These are phyloP conservation scores for Colletotrichum coccodes DNA, from an alignment of 2,329 filamentous ascomycete species.

Conservation along the genomic window DNA sequence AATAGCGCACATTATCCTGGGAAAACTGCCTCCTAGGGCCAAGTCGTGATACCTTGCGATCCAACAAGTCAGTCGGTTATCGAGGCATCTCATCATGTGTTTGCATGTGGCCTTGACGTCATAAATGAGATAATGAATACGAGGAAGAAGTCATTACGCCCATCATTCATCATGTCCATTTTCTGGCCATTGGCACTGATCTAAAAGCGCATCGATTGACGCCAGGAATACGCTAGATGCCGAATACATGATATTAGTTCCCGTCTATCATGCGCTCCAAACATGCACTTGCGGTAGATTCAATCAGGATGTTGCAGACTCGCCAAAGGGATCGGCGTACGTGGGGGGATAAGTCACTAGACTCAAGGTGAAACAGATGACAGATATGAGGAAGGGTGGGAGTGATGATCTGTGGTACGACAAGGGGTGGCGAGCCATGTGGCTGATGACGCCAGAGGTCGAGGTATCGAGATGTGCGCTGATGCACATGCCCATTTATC, in stretches of 20 bases:
- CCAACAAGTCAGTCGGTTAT: too few species aligned
- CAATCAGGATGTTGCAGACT: not conserved
- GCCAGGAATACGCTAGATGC: not conserved
- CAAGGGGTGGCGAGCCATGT: conserved; percentile 3
- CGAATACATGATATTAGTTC: conserved; percentile 16
- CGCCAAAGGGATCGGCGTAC: conserved; percentile 3
- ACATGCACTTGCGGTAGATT: conserved; percentile 9
- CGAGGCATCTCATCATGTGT: not conserved
- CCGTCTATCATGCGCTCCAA: conserved; percentile 15
- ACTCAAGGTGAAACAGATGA: conserved; percentile 29
- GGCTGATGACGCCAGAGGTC: conserved; percentile 28
- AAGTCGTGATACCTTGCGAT: not conserved
- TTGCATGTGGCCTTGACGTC: conserved; percentile 18
- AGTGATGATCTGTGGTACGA: conserved; percentile 24
- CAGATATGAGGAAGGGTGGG: conserved; percentile 21
- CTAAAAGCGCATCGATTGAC: not conserved
- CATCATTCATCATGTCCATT: not conserved
- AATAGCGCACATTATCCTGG: too few species aligned
- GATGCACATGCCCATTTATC: not conserved
- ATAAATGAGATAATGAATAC: not conserved
- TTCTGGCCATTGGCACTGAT: not conserved
- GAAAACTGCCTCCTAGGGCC: not conserved
- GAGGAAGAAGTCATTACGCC: not conserved
- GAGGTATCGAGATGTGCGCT: not conserved
- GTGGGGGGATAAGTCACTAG: conserved; percentile 1